A percentile compares a stretch with the other conserved stretches of the same genome.
These are phyloP conservation scores for Microdochium bolleyi DNA, from an alignment of 2,329 filamentous ascomycete species.

Conservation along the genomic window DNA sequence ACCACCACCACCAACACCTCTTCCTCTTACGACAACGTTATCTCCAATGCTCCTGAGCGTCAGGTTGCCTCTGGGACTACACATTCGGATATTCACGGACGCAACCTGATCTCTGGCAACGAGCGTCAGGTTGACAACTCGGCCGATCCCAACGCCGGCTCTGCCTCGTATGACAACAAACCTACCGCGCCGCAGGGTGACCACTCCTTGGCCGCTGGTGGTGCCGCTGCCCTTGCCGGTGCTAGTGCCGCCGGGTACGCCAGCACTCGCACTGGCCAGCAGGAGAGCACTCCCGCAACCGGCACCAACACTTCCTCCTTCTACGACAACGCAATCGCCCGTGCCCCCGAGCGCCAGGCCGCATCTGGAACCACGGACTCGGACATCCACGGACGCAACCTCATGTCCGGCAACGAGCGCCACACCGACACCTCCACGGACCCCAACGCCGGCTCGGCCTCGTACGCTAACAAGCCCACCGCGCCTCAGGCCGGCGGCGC, in stretches of 20 bases:
- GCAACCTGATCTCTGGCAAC: not conserved
- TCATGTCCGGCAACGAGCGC: not conserved
- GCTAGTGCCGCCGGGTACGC: too few relatives aligned
- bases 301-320: not conserved
- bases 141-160: not conserved
- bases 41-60: not conserved
- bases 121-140: not conserved
- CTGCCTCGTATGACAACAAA: not conserved
- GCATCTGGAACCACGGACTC: not conserved
- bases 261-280: not conserved
- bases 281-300: not conserved
- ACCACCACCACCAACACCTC: not conserved
- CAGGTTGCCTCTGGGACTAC: not conserved
- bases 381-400: not conserved
- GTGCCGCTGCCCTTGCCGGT: not conserved
- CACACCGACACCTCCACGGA: not conserved
- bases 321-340: not conserved
- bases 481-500: not conserved
- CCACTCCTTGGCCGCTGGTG: not conserved
- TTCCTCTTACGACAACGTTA: not conserved
- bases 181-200: not conserved
- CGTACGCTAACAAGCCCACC: not conserved
- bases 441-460: not conserved
- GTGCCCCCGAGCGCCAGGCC: not conserved
- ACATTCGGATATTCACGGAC: not conserved